These are phyloP conservation scores for Cymbidium sinense DNA, from an alignment of 106 monocot species.

Conservation along the genomic window DNA sequence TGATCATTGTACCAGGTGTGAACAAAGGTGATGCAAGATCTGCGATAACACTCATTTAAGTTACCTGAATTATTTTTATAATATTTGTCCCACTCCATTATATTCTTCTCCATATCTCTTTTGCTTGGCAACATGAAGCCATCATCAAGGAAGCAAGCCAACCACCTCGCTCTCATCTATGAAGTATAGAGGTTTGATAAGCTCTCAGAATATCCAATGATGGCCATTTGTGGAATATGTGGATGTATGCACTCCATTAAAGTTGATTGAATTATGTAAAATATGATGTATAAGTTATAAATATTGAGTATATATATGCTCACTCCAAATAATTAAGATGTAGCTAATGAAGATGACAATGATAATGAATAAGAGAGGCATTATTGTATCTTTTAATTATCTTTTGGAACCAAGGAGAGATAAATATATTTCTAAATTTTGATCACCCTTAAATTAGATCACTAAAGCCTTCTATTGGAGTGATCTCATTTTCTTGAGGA, in stretches of 20 bases:
- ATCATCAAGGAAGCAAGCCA: constrained; percentile 47
- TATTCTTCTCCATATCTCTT: constrained; percentile 42
- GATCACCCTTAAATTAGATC: no score
- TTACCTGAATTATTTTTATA: constrained; percentile 26
- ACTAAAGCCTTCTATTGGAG: no score
- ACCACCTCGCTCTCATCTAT: constrained; percentile 55
- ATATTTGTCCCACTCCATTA: constrained; percentile 41
- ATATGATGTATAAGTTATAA: neutral
- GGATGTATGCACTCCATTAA: constrained; percentile 52
- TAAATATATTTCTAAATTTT: no score
- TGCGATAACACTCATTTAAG: constrained; percentile 3
- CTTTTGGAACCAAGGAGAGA: no score
- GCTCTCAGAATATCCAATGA: constrained; percentile 64
- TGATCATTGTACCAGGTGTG: constrained; percentile 67
- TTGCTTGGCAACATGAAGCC: constrained; percentile 46
- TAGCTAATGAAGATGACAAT: no score
- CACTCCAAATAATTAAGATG: no score
- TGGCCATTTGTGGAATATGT: constrained; percentile 59
- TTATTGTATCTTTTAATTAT: no score
- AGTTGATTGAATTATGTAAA: neutral
- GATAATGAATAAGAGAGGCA: no score
- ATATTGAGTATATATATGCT: no score
- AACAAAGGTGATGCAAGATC: constrained; percentile 26
- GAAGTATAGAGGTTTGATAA: constrained; percentile 43
- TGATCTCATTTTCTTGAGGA: no score